Evolutionary conservation across 768 basidiomycete species (phyloP).

Genomic region (Amanita rubescens): DNA sequence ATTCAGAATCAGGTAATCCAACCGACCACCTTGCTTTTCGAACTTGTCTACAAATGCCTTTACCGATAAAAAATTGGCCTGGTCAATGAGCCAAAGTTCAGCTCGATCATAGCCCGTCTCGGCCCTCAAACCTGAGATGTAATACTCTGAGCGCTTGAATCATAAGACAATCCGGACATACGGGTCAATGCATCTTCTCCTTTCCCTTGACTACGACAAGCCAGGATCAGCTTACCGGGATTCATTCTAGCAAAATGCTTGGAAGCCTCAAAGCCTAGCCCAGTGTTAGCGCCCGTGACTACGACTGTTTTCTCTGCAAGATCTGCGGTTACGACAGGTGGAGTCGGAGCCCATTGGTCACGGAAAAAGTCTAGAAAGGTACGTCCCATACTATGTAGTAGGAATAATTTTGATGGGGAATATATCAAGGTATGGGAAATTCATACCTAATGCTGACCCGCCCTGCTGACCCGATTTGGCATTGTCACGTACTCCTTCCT

Average conservation of each 20-base stretch:
- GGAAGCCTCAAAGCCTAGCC: constrained; percentile 38
- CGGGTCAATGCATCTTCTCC: no score
- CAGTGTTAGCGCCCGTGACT: constrained; percentile 44
- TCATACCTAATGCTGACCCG: no score
- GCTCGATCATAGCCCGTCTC: constrained; percentile 25
- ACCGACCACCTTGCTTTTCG: constrained; percentile 23
- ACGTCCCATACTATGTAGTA: neutral
- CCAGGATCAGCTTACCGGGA: constrained; percentile 29
- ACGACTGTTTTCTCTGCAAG: constrained; percentile 39
- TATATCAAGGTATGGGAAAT: no score
- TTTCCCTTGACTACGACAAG: constrained; percentile 28
- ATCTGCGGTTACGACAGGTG: constrained; percentile 26
- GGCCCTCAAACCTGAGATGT: constrained; percentile 19
- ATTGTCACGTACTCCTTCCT: no score
- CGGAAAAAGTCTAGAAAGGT: neutral
- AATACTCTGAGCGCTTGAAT: no score
- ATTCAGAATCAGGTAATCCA: constrained; percentile 41
- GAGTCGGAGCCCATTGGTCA: constrained; percentile 10
- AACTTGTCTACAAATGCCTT: constrained; percentile 26
- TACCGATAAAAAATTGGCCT: constrained; percentile 30
- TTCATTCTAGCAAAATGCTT: constrained; percentile 39
- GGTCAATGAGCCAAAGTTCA: constrained; percentile 32
- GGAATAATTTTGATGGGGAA: neutral
- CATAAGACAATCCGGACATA: no score
- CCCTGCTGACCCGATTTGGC: no score